Evolutionary conservation across 306 rosid species (phyloP).

Genomic region (Rosa multiflora): DNA sequence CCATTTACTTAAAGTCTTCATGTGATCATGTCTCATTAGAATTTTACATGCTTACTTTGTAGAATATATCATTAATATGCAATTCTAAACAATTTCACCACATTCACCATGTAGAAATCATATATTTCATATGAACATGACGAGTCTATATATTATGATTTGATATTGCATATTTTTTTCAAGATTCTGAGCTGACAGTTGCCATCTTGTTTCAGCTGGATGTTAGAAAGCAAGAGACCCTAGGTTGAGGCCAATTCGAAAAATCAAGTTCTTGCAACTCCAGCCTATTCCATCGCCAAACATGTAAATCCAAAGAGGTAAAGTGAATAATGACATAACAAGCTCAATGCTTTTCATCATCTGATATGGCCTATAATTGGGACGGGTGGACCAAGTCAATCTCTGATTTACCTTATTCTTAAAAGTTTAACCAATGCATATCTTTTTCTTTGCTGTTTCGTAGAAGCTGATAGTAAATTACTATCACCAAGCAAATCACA

Average conservation of each 20-base stretch:
- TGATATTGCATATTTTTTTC: background rate
- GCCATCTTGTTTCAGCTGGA: background rate
- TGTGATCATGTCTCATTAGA: background rate
- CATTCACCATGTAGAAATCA: background rate
- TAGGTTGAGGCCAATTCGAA: background rate
- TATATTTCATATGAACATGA: background rate
- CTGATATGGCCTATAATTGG: background rate
- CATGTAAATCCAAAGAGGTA: slow-evolving; percentile 2
- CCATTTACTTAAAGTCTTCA: background rate
- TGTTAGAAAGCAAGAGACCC: background rate
- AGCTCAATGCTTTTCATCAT: background rate
- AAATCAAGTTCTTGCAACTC: background rate
- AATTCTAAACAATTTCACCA: background rate
- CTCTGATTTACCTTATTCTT: background rate
- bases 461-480: background rate
- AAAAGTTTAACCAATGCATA: slow-evolving; percentile 4
- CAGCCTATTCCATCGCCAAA: background rate
- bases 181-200: background rate
- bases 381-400: background rate
- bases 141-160: background rate
- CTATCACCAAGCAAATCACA: background rate
- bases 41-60: background rate
- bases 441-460: background rate
- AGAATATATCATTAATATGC: background rate
- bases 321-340: background rate